Conservation (phyloP, 2,329 filamentous ascomycete species). For the Madurella mycetomatis region DNA sequence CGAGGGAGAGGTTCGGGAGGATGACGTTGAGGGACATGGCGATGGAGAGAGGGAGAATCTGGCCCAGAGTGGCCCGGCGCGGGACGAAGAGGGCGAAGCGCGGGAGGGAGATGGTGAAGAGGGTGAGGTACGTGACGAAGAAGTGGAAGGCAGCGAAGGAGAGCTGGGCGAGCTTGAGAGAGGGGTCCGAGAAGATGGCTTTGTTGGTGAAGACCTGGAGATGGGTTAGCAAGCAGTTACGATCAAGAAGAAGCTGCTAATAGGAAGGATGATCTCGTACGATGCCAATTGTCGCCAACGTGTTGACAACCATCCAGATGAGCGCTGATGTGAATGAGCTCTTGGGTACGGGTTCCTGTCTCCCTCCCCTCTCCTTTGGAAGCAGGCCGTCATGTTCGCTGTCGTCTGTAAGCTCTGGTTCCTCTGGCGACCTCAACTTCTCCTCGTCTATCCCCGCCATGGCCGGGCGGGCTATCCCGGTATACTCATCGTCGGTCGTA, state of each 20-base stretch:
- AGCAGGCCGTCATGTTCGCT: slow-evolving; percentile 41
- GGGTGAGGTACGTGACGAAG: slow-evolving; percentile 58
- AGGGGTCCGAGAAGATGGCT: slow-evolving; percentile 61
- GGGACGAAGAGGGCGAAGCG: slow-evolving; percentile 55
- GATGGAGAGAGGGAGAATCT: slow-evolving; percentile 60
- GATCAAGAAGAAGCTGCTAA: background rate
- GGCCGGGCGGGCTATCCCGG: too few relatives aligned
- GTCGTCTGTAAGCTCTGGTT: slow-evolving; percentile 36
- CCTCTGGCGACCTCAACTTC: slow-evolving; percentile 29
- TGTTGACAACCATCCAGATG: slow-evolving; percentile 59
- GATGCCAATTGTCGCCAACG: slow-evolving; percentile 59
- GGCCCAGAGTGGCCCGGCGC: slow-evolving; percentile 48
- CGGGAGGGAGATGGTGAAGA: slow-evolving; percentile 58
- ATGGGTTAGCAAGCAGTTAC: slow-evolving; percentile 13
- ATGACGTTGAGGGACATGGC: slow-evolving; percentile 68
- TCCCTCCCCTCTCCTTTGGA: slow-evolving; percentile 31
- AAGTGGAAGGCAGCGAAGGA: slow-evolving; percentile 67
- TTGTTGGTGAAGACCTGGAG: slow-evolving; percentile 65
- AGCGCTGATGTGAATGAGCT: slow-evolving; percentile 37
- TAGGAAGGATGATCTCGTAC: slow-evolving; percentile 32
- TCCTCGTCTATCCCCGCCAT: slow-evolving; percentile 30
- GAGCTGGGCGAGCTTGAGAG: slow-evolving; percentile 58
- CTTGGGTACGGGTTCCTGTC: slow-evolving; percentile 27
- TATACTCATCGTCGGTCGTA: too few relatives aligned
- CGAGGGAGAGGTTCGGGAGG: slow-evolving; percentile 62